Base-by-base conservation (phyloP, 192 early-diverging fungal genomes). In the Gamsiella multidivaricata region DNA sequence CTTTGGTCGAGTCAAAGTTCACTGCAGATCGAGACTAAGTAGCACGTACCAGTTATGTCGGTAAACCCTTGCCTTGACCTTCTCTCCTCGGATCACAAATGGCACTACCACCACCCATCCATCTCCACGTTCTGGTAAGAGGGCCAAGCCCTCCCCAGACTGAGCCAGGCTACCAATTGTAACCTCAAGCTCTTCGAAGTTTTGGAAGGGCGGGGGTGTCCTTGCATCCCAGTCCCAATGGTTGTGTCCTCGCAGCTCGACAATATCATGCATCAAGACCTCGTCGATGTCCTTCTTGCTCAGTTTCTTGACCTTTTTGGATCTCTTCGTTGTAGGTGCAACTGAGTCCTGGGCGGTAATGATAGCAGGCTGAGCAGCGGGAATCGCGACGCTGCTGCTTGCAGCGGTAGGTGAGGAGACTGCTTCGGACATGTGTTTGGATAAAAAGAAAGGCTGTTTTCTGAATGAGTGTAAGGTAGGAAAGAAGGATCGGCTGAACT, bases 401-500 rank as follows among this genome's bases (percentile, higher is more conserved):
- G 6, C 32, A 7, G 43, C 36, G 45, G 54, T 17, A 36, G 33
- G 61, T 8, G 23, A 12, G n/a, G 61, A 26, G 3, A 18, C 43
- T 56, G 70, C 31, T 23, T 55, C 58, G 32, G 56, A 62, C 28
- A 61, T 62, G 33, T 26, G 45, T 11, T 31, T 15, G 39, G 42
- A 49, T 54, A 6, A 39, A 52, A n/a, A 56, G 31, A 3, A 90
- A 65, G 93, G 93, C 32, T 79, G 85, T 57, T 92, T 81, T 63
- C 85, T 83, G 37, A 88, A 87, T 25, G 39, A 47, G 12, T 15
- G 34, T 32, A 43, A 59, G 34, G 51, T 26, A 46, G 61, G 54
- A 66, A 65, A 39, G 33, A 50, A 23, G 17, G 46, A 37, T 32
- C 41, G 65, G 43, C 25, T 56, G 14, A 52, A 69, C 39, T 34